Base-by-base conservation (phyloP, 2,329 filamentous ascomycete genomes). In the Calonectria pauciramosa region DNA sequence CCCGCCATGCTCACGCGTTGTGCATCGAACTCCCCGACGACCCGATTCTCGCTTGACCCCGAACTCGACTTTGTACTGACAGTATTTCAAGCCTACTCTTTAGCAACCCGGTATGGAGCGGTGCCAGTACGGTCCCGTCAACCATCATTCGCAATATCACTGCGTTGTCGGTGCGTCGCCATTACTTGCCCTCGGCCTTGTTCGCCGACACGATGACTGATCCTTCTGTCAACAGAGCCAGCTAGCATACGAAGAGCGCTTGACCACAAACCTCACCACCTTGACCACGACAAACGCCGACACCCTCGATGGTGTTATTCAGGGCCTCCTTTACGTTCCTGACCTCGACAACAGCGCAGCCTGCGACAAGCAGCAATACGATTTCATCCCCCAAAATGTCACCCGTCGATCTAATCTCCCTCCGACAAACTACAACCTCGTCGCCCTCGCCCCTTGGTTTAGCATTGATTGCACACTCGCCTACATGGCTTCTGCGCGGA, bases 361-460 rank as follows among this genome's bases (percentile, higher is more conserved):
- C 0, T 98, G 96, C 86, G 88, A 89, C 82, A 87, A 91, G 20
- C 85, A 90, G 60, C 91, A 93, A 52, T 89, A 89, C 51, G 84
- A 89, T n/a, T 92, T 93, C 78, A 89, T 98, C 11, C 95, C 96
- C 1, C 80, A 84, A 47, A 96, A 97, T 83, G 95, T 92, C 70
- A 98, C 95, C 16, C 91, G 93, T 20, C 90, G 91, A 79, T 83
- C 85, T n/a, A 90, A 97, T 80, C 90, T 98, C 0, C 92, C 92
- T 0, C 87, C 89, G 0, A 89, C 90, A 64, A 92, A 94, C 78
- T 95, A 95, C 83, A 92, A 93, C 70, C 88, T 96, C 67, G 91
- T 98, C 79, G 96, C 94, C 34, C 86, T 98, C 68, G 96, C 95
- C 30, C 96, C 96, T 34, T 99, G 96, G 96, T 92, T 95, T 79